Conservation (phyloP, 148 eudicot genomes). For the Chenopodium quinoa region DNA sequence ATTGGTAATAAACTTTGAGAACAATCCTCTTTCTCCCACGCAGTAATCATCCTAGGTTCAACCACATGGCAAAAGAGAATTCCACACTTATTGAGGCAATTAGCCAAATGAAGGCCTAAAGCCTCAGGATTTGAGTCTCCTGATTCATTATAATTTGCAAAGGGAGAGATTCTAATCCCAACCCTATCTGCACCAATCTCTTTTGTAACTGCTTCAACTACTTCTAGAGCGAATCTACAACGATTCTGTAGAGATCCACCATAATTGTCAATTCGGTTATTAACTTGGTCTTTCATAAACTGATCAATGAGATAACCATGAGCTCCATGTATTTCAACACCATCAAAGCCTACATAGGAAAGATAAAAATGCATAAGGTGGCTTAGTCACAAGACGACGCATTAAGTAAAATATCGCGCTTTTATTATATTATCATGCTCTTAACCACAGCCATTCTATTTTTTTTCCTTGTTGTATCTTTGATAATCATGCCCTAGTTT, state of each 20-base stretch:
- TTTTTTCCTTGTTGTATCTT: too few species aligned
- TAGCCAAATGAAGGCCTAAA: slow-evolving; percentile 40
- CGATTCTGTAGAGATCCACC: slow-evolving; percentile 56
- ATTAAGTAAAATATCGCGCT: too few species aligned
- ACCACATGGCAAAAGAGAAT: slow-evolving; percentile 36
- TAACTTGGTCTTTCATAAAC: slow-evolving; percentile 46
- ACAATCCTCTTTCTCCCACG: slow-evolving; percentile 25
- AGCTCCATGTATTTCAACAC: slow-evolving; percentile 52
- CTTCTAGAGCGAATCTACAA: slow-evolving; percentile 45
- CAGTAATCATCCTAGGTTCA: slow-evolving; percentile 42
- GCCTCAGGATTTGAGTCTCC: slow-evolving; percentile 43
- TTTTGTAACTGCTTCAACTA: slow-evolving; percentile 39
- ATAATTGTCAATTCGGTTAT: slow-evolving; percentile 52
- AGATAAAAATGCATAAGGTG: too few species aligned
- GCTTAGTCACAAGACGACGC: too few species aligned
- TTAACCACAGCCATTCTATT: too few species aligned
- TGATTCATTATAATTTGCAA: slow-evolving; percentile 39
- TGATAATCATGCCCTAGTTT: too few species aligned
- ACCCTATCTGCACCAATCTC: slow-evolving; percentile 54
- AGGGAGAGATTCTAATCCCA: slow-evolving; percentile 49
- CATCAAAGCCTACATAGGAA: slow-evolving; percentile 40
- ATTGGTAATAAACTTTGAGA: slow-evolving; percentile 32
- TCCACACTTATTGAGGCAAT: slow-evolving; percentile 29
- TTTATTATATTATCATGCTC: too few species aligned
- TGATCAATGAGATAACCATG: slow-evolving; percentile 55